Percentiles rank a stretch among this genome's conserved stretches.
phyloP scores from a whole-genome alignment of 768 basidiomycete species.

The Arthromyces matolae region DNA sequence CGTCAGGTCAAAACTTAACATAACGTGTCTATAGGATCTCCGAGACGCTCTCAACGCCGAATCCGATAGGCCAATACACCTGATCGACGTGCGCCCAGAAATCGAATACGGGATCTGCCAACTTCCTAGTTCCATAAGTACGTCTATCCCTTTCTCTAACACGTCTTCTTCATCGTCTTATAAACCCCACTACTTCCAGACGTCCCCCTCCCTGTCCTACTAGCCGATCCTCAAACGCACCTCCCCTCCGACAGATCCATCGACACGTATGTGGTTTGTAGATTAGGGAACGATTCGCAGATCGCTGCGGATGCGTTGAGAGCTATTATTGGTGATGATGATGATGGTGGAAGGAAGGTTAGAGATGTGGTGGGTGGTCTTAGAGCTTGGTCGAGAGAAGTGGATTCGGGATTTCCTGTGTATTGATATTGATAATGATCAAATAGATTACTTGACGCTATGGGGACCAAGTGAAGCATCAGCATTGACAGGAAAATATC shows the following conservation, averaged over 20 bases:
- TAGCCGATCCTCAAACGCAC: constrained; percentile 52
- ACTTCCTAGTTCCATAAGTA: constrained; percentile 69
- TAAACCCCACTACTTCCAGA: constrained; percentile 31
- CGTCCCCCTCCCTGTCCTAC: constrained; percentile 63
- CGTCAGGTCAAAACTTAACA: no score
- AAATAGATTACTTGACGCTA: no score
- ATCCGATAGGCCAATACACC: constrained; percentile 21
- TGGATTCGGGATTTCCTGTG: constrained; percentile 75
- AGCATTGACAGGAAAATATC: no score
- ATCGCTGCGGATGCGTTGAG: constrained; percentile 71
- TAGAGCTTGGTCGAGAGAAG: constrained; percentile 69
- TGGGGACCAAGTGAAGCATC: no score
- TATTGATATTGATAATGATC: constrained; percentile 45
- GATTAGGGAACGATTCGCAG: constrained; percentile 92
- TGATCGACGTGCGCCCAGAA: constrained; percentile 79
- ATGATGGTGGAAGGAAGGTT: constrained; percentile 31
- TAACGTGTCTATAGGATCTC: constrained; percentile 22
- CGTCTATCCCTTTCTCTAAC: not conserved
- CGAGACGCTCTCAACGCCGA: constrained; percentile 30
- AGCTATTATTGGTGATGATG: constrained; percentile 25
- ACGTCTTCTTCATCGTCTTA: not conserved
- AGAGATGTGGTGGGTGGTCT: constrained; percentile 82
- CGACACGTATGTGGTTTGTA: constrained; percentile 66
- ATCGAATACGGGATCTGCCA: constrained; percentile 87
- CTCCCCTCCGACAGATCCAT: constrained; percentile 25